Base-by-base conservation (phyloP, 169 alveolate species). In the Plasmodium malariae region DNA sequence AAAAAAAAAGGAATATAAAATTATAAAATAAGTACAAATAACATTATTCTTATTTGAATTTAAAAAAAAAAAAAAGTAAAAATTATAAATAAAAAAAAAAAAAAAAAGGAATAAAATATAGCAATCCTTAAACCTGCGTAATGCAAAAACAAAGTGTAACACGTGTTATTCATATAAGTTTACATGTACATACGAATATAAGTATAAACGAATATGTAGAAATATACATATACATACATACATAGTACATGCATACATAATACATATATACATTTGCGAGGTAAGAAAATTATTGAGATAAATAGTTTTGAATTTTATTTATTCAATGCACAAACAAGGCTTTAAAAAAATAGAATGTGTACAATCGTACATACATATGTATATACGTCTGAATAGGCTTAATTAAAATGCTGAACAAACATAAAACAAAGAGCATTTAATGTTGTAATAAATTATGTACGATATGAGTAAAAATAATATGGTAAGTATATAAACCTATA, bases 71-170 rank as follows among this genome's bases (percentile, higher is more conserved):
- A 11, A 68, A 67, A 67, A 67, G 55, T n/a, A 54, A 49, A 48
- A 40, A 45, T 12, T 3, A 67, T 49, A 36, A 43, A 76, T 40
- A 40, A 40, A 60, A 43, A 36, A 74, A 57, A 24, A 34, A 28
- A 59, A 55, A 62, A 26, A 62, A 62, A 30, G 28, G 48, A 34
- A 83, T 59, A 73, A 68, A 69, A 49, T 68, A 69, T 49, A 69
- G 7, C 37, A 28, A 67, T 65, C 91, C 36, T 68, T 67, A 55
- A 69, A 65, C 91, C 74, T 83, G 26, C 19, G 55, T 24, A 26
- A 32, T 78, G 74, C 43, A 48, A 60, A n/a, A n/a, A n/a, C 59
- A 59, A 26, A 28, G 34, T 54, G 49, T 54, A 54, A 45, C 19
- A 17, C 12, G 54, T 5, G 57, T 36, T 17, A 14, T 21, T 19